Conservation (phyloP, 371 early-diverging fungal species). For the Parasitella parasitica region DNA sequence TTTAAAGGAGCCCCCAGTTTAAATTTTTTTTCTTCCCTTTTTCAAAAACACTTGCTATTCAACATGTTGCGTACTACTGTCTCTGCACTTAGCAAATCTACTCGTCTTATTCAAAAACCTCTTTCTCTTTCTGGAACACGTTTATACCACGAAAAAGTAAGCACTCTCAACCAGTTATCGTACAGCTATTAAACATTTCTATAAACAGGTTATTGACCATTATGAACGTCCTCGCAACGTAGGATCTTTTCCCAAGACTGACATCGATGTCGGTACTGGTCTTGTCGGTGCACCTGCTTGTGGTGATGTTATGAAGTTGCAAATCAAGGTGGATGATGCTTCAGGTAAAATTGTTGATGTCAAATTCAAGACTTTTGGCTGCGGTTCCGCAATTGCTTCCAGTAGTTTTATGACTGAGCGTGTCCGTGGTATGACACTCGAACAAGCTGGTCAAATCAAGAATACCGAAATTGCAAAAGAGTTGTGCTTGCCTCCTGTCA, state of each 20-base stretch:
- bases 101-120: slow-evolving; percentile 30
- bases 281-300: slow-evolving; percentile 99
- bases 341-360: slow-evolving; percentile 94
- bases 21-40: slow-evolving; percentile 18
- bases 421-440: slow-evolving; percentile 91
- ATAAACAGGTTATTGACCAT: slow-evolving; percentile 84
- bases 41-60: neutral
- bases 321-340: slow-evolving; percentile 93
- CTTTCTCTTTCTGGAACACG: slow-evolving; percentile 45
- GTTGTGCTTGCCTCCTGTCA: slow-evolving; percentile 96
- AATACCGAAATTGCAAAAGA: slow-evolving; percentile 98
- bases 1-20: slow-evolving; percentile 10
- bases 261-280: slow-evolving; percentile 94
- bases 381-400: slow-evolving; percentile 98
- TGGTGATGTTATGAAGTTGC: slow-evolving; percentile 99
- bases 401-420: slow-evolving; percentile 93
- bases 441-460: slow-evolving; percentile 90
- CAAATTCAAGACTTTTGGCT: slow-evolving; percentile 99
- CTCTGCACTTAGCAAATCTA: slow-evolving; percentile 16
- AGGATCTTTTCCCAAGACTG: slow-evolving; percentile 88
- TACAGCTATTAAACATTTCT: neutral
- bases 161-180: neutral
- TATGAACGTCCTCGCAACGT: slow-evolving; percentile 97
- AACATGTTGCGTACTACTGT: slow-evolving; percentile 35
- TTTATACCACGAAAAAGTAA: slow-evolving; percentile 72